A percentile compares a stretch with the other conserved stretches of the same genome.
Evolutionary conservation across 2,329 filamentous ascomycete genomes (phyloP).

Genomic region (Fusarium dimerum): DNA sequence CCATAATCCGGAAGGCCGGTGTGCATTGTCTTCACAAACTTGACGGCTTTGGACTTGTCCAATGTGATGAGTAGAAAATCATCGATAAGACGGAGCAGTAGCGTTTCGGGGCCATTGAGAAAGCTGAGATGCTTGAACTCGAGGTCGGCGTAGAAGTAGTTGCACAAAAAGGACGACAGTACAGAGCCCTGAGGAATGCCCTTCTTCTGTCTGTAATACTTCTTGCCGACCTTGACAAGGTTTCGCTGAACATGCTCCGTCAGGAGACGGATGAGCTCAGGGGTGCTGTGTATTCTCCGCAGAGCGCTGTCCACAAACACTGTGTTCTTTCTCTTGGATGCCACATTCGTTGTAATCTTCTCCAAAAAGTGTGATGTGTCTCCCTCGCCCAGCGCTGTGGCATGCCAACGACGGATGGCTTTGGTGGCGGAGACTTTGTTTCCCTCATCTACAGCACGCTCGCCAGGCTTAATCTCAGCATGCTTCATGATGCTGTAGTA

Average conservation of each 20-base stretch:
- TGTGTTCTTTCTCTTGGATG: constrained; percentile 59
- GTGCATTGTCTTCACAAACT: constrained; percentile 81
- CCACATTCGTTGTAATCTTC: constrained; percentile 42
- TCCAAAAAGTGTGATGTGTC: constrained; percentile 48
- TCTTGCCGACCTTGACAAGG: constrained; percentile 84
- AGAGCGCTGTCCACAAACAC: constrained; percentile 74
- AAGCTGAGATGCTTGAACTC: constrained; percentile 72
- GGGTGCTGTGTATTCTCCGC: constrained; percentile 56
- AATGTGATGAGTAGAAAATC: constrained; percentile 90
- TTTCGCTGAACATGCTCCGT: constrained; percentile 81
- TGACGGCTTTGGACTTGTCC: constrained; percentile 62
- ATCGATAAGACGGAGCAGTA: constrained; percentile 83
- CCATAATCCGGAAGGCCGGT: constrained; percentile 77
- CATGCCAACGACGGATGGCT: constrained; percentile 51
- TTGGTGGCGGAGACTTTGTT: constrained; percentile 32
- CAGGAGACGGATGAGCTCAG: constrained; percentile 68
- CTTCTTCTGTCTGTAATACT: constrained; percentile 80
- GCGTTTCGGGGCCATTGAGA: constrained; percentile 53
- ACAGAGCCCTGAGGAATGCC: constrained; percentile 95
- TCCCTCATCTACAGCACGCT: constrained; percentile 25
- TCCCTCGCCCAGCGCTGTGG: constrained; percentile 46
- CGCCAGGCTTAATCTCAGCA: constrained; percentile 64
- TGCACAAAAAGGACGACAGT: constrained; percentile 84
- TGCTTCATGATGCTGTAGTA: constrained; percentile 75
- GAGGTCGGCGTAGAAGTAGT: constrained; percentile 91